phyloP scores from a whole-genome alignment of 768 basidiomycete genomes.

The Russula earlei region DNA sequence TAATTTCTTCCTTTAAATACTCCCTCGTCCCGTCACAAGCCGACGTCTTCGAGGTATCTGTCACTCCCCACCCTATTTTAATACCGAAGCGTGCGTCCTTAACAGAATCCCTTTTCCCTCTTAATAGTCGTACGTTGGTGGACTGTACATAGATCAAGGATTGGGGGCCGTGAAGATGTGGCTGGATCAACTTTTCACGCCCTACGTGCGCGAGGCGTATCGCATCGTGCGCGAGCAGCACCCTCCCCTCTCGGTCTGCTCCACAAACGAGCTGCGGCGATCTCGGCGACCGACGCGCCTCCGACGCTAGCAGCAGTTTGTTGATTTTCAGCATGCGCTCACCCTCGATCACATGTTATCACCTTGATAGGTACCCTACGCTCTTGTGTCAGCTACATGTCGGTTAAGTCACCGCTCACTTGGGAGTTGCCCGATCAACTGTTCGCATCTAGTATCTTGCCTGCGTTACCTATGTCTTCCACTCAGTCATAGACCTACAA shows the following conservation, averaged over 20 bases:
- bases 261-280: conserved; percentile 23
- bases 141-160: conserved; percentile 63
- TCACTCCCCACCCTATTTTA: neutral
- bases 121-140: conserved; percentile 69
- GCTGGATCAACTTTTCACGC: conserved; percentile 53
- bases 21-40: conserved; percentile 33
- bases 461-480: too few species aligned
- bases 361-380: too few species aligned
- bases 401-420: too few species aligned
- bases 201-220: conserved; percentile 57
- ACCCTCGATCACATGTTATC: too few species aligned
- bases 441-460: too few species aligned
- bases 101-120: too few species aligned
- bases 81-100: neutral
- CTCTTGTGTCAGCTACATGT: too few species aligned
- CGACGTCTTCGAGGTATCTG: conserved; percentile 64
- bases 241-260: conserved; percentile 41
- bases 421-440: too few species aligned
- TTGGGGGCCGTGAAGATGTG: conserved; percentile 45
- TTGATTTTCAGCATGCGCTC: too few species aligned
- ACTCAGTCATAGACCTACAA: too few species aligned
- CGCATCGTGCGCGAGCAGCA: conserved; percentile 54
- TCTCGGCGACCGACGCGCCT: too few species aligned
- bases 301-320: too few species aligned
- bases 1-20: neutral